Conservation (phyloP, 2,329 filamentous ascomycete genomes). For the Sporothrix pseudoabietina region DNA sequence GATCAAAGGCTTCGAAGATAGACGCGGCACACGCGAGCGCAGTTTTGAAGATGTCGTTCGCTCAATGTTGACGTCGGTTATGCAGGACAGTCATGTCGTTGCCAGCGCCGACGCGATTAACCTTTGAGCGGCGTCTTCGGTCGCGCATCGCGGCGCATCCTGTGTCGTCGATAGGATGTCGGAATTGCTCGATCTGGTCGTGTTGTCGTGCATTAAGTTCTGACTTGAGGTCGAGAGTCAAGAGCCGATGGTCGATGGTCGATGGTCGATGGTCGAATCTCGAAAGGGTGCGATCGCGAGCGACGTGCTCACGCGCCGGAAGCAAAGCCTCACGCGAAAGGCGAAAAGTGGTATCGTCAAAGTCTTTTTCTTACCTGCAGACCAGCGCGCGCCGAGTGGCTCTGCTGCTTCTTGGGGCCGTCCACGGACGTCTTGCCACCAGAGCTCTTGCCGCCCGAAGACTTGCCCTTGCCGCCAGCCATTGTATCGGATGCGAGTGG, state of each 20-base stretch:
- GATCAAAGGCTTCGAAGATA: not conserved
- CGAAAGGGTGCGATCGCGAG: not conserved
- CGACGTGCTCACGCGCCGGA: not conserved
- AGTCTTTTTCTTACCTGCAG: constrained; percentile 72
- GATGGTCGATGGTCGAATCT: not conserved
- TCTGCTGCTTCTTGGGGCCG: constrained; percentile 82
- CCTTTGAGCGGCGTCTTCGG: not conserved
- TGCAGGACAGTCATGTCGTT: not conserved
- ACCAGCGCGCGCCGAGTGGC: constrained; percentile 92
- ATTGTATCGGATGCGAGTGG: constrained; percentile 45
- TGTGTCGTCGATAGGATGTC: not conserved
- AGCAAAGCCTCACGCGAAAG: constrained; percentile 30
- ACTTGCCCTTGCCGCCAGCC: constrained; percentile 93
- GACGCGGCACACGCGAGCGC: not conserved
- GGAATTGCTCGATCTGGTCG: not conserved
- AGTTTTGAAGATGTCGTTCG: not conserved
- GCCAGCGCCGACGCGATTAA: not conserved
- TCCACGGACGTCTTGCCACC: constrained; percentile 73
- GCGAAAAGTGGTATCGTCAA: constrained; percentile 35
- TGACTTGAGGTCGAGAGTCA: not conserved
- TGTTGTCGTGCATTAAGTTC: not conserved
- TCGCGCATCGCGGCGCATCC: not conserved
- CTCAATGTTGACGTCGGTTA: too few species aligned
- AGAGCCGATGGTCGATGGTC: too few species aligned
- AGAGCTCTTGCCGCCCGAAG: constrained; percentile 81